Conservation (phyloP, 2,329 filamentous ascomycete species). For the Trichoderma sp. region DNA sequence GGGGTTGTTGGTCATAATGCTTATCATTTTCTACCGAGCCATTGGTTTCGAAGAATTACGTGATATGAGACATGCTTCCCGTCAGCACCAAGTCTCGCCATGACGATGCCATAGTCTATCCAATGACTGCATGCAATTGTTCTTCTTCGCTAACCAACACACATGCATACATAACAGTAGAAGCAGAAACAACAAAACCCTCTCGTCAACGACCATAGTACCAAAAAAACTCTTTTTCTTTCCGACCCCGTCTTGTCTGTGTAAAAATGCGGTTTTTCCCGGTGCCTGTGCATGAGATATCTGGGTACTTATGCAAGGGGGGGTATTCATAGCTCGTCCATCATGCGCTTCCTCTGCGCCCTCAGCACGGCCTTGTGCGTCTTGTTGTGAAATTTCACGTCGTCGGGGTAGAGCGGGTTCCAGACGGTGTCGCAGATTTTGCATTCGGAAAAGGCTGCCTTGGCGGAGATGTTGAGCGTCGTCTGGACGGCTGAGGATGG, state of each 20-base stretch:
- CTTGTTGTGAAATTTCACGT: slow-evolving; percentile 48
- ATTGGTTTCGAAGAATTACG: not conserved
- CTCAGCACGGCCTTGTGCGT: slow-evolving; percentile 43
- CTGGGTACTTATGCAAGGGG: too few species aligned
- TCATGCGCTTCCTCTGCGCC: slow-evolving; percentile 33
- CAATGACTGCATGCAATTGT: not conserved
- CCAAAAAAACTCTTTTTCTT: not conserved
- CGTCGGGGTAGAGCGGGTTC: slow-evolving; percentile 49
- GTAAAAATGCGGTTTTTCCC: too few species aligned
- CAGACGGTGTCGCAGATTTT: slow-evolving; percentile 48
- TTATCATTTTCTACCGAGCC: not conserved
- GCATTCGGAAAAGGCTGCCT: slow-evolving; percentile 49
- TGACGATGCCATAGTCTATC: not conserved
- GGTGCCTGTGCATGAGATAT: too few species aligned
- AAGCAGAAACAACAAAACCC: not conserved
- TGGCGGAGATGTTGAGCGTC: slow-evolving; percentile 48
- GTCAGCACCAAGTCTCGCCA: not conserved
- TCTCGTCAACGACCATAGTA: not conserved
- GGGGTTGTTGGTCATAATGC: not conserved
- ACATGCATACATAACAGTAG: not conserved
- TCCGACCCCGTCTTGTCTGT: too few species aligned
- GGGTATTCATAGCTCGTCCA: slow-evolving; percentile 29
- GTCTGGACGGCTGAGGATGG: slow-evolving; percentile 42
- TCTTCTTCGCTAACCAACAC: not conserved
- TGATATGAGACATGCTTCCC: not conserved